Evolutionary conservation across 768 basidiomycete genomes (phyloP).

Genomic region (Tylopilus subfusipes): DNA sequence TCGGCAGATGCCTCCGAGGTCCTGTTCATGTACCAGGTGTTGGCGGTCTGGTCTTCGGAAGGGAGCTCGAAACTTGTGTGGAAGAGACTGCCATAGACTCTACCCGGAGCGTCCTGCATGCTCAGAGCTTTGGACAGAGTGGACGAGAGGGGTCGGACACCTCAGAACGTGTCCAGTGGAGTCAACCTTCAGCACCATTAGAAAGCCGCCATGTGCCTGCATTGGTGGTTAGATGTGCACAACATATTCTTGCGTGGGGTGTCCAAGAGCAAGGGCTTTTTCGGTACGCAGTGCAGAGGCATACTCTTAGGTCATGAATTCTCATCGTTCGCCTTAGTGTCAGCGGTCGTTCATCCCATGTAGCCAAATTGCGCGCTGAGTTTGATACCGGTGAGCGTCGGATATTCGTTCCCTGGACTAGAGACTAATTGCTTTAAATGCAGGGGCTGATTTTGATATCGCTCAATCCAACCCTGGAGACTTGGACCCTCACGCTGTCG

Average conservation of each 20-base stretch:
- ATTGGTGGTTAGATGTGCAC: conserved; percentile 75
- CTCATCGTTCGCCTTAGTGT: conserved; percentile 47
- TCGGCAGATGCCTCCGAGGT: conserved; percentile 58
- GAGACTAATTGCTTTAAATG: conserved; percentile 9
- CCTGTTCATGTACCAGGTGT: conserved; percentile 40
- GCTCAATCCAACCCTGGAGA: conserved; percentile 75
- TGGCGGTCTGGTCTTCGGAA: conserved; percentile 65
- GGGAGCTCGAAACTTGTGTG: conserved; percentile 53
- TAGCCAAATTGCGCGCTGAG: conserved; percentile 67
- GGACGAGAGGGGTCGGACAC: neutral
- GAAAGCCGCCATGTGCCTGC: conserved; percentile 64
- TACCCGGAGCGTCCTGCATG: conserved; percentile 4
- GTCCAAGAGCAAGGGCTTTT: conserved; percentile 85
- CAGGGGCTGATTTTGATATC: conserved; percentile 87
- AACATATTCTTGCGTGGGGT: conserved; percentile 80
- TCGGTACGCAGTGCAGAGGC: conserved; percentile 48
- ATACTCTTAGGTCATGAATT: neutral
- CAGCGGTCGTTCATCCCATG: conserved; percentile 78
- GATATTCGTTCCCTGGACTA: neutral
- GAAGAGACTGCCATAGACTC: conserved; percentile 52
- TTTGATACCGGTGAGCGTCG: conserved; percentile 68
- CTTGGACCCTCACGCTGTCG: conserved; percentile 91
- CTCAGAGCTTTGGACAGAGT: conserved; percentile 1
- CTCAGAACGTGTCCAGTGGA: conserved; percentile 5
- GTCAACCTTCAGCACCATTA: conserved; percentile 29